Conservation (phyloP, 2,329 filamentous ascomycete genomes). For the Colletotrichum lindemuthianum region DNA sequence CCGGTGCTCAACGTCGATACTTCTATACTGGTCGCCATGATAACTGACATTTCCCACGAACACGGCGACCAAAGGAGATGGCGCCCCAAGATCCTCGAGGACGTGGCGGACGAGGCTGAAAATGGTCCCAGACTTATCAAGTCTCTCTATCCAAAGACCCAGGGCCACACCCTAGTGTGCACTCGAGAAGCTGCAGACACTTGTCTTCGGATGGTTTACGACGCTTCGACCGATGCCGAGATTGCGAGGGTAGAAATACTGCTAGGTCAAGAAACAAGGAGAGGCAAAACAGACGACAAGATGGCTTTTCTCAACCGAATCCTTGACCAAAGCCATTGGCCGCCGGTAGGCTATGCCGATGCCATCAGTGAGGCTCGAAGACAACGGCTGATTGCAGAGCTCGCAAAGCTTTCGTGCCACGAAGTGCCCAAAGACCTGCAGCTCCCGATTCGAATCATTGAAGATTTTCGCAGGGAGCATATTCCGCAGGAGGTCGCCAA, state of each 20-base stretch:
- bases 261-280: conserved; percentile 3
- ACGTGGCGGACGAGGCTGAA: conserved; percentile 32
- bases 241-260: conserved; percentile 24
- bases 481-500: conserved; percentile 37
- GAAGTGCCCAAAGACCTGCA: conserved; percentile 45
- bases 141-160: conserved; percentile 47
- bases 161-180: conserved; percentile 46
- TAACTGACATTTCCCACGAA: conserved; percentile 51
- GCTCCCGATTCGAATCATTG: conserved; percentile 45
- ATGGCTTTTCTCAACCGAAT: conserved; percentile 14
- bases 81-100: conserved; percentile 39
- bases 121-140: conserved; percentile 34
- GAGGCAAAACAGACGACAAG: conserved; percentile 28
- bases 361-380: not conserved
- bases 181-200: conserved; percentile 51
- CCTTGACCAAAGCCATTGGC: conserved; percentile 11
- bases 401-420: conserved; percentile 47
- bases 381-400: conserved; percentile 40
- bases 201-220: conserved; percentile 41
- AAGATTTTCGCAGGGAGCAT: conserved; percentile 37
- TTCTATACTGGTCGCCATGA: conserved; percentile 51
- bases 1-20: conserved; percentile 51
- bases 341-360: conserved; percentile 14
- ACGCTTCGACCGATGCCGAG: conserved; percentile 28
- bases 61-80: conserved; percentile 45